Evolutionary conservation across 2,329 filamentous ascomycete genomes (phyloP).

Genomic region (Thermomyces lanuginosus): DNA sequence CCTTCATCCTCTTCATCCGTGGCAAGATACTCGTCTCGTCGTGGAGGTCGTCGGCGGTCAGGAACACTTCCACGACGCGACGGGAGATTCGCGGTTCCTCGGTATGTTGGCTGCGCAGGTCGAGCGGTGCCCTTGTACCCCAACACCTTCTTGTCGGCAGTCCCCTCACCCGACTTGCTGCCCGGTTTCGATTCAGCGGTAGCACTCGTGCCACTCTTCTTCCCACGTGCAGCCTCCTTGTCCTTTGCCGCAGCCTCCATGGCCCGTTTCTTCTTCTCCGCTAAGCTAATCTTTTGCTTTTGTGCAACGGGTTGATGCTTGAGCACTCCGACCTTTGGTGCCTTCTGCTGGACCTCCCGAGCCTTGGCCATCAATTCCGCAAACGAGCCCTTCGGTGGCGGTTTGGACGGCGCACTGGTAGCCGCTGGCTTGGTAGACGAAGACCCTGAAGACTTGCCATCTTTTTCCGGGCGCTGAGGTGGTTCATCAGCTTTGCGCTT

Average conservation of each 20-base stretch:
- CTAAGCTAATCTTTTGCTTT: conserved; percentile 40
- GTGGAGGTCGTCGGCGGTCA: conserved; percentile 13
- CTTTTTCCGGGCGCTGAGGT: conserved; percentile 14
- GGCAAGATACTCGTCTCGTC: conserved; percentile 28
- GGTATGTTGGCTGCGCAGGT: conserved; percentile 19
- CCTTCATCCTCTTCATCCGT: conserved; percentile 35
- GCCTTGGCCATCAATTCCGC: conserved; percentile 43
- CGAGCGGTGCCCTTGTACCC: conserved; percentile 26
- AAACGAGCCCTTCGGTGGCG: conserved; percentile 42
- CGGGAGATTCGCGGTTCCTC: conserved; percentile 27
- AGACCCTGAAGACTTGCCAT: conserved; percentile 9
- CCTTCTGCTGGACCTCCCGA: conserved; percentile 36
- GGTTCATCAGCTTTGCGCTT: conserved; percentile 32
- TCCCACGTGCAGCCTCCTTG: conserved; percentile 18
- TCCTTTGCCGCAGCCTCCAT: conserved; percentile 27
- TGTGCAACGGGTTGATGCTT: conserved; percentile 37
- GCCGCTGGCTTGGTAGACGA: conserved; percentile 9
- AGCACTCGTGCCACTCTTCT: conserved; percentile 12
- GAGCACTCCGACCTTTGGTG: conserved; percentile 34
- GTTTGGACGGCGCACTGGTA: conserved; percentile 17
- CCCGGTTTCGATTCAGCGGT: conserved; percentile 5
- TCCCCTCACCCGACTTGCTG: conserved; percentile 10
- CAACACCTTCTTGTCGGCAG: conserved; percentile 18
- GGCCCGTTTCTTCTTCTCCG: conserved; percentile 34
- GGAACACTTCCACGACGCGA: conserved; percentile 12